phyloP scores from a whole-genome alignment of 495 filamentous ascomycete species.

The Annulohypoxylon moriforme region DNA sequence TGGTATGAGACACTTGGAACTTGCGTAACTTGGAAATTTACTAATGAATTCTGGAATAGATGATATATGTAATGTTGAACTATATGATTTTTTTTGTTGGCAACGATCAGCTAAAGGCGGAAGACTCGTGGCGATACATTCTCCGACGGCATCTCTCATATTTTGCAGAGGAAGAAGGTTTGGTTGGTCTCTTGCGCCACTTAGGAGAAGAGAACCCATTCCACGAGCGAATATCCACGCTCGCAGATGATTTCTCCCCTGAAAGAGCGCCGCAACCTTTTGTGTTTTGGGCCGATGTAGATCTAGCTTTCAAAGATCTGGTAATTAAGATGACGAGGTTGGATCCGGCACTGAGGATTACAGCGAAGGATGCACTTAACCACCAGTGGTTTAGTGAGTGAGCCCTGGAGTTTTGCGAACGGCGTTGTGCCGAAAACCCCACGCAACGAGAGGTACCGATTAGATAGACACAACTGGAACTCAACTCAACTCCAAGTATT shows the following conservation, averaged over 20 bases:
- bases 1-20: not conserved
- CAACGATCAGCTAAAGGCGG: not conserved
- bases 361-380: not conserved
- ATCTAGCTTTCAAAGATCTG: slow-evolving; percentile 4
- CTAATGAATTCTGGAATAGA: not conserved
- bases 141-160: slow-evolving; percentile 5
- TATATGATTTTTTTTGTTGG: not conserved
- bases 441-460: no score
- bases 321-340: not conserved
- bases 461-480: no score
- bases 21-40: not conserved
- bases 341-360: slow-evolving; percentile 6
- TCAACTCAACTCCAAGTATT: no score
- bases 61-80: not conserved
- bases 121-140: slow-evolving; percentile 1
- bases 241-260: not conserved
- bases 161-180: not conserved
- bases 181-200: not conserved
- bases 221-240: not conserved
- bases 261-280: not conserved
- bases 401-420: not conserved
- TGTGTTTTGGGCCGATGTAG: not conserved
- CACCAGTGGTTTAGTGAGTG: not conserved
- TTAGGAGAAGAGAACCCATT: slow-evolving; percentile 2
- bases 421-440: not conserved